Evolutionary conservation across 371 early-diverging fungal species (phyloP).

Genomic region (Mortierella sp.): DNA sequence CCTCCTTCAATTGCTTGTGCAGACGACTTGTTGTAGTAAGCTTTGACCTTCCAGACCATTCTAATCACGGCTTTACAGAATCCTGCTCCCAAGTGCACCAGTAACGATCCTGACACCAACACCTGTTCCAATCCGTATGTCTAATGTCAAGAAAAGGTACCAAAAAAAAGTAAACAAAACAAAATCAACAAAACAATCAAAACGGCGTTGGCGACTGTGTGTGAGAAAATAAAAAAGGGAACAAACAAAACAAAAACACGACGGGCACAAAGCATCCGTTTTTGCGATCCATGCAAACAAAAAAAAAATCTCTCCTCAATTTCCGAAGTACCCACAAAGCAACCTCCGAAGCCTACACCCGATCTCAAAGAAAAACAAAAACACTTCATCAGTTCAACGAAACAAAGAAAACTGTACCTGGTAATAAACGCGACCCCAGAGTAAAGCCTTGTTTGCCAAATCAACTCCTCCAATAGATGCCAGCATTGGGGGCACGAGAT

Average conservation of each 20-base stretch:
- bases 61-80: slow-evolving; percentile 29
- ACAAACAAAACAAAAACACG: background rate
- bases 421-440: slow-evolving; percentile 59
- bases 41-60: slow-evolving; percentile 39
- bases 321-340: background rate
- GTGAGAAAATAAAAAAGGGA: background rate
- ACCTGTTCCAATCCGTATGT: slow-evolving; percentile 40
- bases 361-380: background rate
- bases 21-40: slow-evolving; percentile 7
- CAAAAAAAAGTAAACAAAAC: slow-evolving; percentile 6
- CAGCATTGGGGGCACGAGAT: slow-evolving; percentile 42
- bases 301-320: background rate
- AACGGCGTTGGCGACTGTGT: background rate
- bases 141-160: slow-evolving; percentile 22
- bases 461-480: slow-evolving; percentile 44
- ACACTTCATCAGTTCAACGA: background rate
- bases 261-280: background rate
- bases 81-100: slow-evolving; percentile 32
- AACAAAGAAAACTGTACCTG: slow-evolving; percentile 24
- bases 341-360: background rate
- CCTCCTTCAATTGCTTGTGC: background rate
- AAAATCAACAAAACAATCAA: background rate
- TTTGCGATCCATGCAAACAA: background rate
- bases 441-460: slow-evolving; percentile 44
- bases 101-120: slow-evolving; percentile 40